Evolutionary conservation across 2,329 filamentous ascomycete species (phyloP), one percentile per base, ranked within the genome.

Genomic region (Fusarium mundagurra): DNA sequence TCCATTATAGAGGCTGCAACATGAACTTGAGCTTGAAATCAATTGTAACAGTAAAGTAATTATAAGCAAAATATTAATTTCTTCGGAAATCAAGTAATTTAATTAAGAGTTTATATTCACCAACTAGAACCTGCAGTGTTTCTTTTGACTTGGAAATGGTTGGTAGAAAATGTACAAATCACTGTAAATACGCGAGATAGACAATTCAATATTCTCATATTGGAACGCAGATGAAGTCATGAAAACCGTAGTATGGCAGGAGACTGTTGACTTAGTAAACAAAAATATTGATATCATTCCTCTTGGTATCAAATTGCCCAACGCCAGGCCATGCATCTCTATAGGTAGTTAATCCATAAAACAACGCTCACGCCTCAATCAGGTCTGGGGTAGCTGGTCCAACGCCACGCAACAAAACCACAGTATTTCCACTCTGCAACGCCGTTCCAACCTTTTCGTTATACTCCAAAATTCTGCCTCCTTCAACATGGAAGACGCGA

Each of bases 401-500:
- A 60, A 98, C 92, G 0, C 96, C 96, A 71, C 96, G 88, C 61
- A 99, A 79, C 78, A 99, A 81, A 31, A 98, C 95, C 73, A 99
- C 90, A 17, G 95, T 98, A 81, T 99, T 96, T 3, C 96, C 96
- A 75, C 90, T 95, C 73, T 90, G 90, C 67, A 97, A 86, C 34
- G 87, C 88, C 60, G 87, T 86, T 9, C 94, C 95, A 63, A 98
- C 86, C 85, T 96, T 95, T 83, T 98, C 95, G 31, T 89, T 91
- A 79, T 97, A 99, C 69, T 96, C 95, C 72, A 99, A 83, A 71
- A 99, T 82, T 66, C 94, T 86, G 0, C 96, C 96, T 0, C 93
- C 94, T 80, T 99, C 95, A 1, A 99, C 94, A 81, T 98, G 95
- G 79, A 98, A 99, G 1, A 99, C 91, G 14, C 96, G 86, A 74